Evolutionary conservation across 2,329 filamentous ascomycete species (phyloP), one percentile per base, ranked within the genome.

Genomic region (Colletotrichum sp.): DNA sequence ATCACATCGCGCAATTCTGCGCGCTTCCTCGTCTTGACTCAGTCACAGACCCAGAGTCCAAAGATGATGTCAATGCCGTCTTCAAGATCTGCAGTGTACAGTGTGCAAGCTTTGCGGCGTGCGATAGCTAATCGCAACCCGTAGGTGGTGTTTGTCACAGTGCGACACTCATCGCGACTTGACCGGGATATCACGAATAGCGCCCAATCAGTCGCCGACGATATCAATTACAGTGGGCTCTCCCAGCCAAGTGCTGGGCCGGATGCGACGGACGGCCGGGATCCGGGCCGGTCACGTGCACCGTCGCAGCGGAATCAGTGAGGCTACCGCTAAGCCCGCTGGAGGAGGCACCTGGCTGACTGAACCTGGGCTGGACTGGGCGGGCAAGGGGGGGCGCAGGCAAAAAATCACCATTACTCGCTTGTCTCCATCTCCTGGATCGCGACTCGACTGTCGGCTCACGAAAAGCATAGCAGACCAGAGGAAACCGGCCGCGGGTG

Each of bases 281-380:
- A 7, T 16, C 36, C 82, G 52, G 81, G 79, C 6, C 80, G 82
- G 28, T 76, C 74, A 76, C 74, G 74, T 76, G 74, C 60, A 15
- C 5, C 4, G 2, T 21, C 8, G 52, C 55, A 34, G 34, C 36
- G 49, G 49, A 64, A 62, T 16, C 49, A 65, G 70, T 52, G 62
- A 65, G 62, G 49, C 72, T 52, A 52, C 44, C 44, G 44, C 44
- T 68, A 75, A 62, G 62, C 36, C 55, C 60, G 55, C 34, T 62
- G 30, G 34, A 34, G 24, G 26, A 73, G 32, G 73, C 59, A 72
- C 60, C 60, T 70, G 32, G 32, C 55, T 66, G 34, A 64, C 69
- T 55, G 30, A 49, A 39, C 52, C 26, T 28, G 16, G 55, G 21
- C 21, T 32, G 36, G 62, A 52, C 44, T 28, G 26, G 36, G 49